Base-by-base conservation (phyloP, 108 stramenopile genomes). In the Nitzschia inconspicua region DNA sequence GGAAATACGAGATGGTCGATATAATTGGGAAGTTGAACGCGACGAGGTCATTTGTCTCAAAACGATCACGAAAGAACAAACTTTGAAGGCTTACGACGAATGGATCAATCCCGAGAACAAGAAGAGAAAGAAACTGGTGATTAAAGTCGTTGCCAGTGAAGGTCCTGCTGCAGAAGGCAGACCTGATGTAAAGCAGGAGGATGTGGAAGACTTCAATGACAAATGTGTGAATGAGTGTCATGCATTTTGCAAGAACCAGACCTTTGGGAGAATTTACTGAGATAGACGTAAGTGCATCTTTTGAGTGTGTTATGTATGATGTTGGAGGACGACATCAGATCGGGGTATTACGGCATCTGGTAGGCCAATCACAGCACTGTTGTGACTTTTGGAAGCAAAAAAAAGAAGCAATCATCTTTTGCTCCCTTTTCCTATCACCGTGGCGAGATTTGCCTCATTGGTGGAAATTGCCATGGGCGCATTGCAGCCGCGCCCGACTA, bases 141-240 rank as follows among this genome's bases (percentile, higher is more conserved):
- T 93, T 24, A 79, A 88, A 51, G 86, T 86, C 13, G 88, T 89
- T 63, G 83, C 88, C 10, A 64, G 79, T 5, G 83, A 85, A 9
- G 79, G 80, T 8, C 49, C 49, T 28, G 61, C 65, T 34, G 75
- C 85, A 1, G 28, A 37, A 27, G 84, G 78, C 16, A 67, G 84
- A 27, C 88, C 88, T 9, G 41, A 23, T 2, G 53, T 84, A 24
- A 61, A 65, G 30, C 60, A 46, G 13, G 26, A 24, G 5, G 43
- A 53, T 40, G 59, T 77, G 9, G 78, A 63, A 20, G 73, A 77
- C 4, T 61, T 59, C 39, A 60, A 79, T 35, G 86, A 91, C 49
- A 44, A 44, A 3, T 34, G 75, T 8, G 58, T 88, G 4, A 25
- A 57, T 3, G 43, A 72, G 6, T 88, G 88, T 63, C 80, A 83